These are phyloP conservation scores for Clavispora santaluciae DNA, from an alignment of 805 yeast species.

Conservation along the genomic window DNA sequence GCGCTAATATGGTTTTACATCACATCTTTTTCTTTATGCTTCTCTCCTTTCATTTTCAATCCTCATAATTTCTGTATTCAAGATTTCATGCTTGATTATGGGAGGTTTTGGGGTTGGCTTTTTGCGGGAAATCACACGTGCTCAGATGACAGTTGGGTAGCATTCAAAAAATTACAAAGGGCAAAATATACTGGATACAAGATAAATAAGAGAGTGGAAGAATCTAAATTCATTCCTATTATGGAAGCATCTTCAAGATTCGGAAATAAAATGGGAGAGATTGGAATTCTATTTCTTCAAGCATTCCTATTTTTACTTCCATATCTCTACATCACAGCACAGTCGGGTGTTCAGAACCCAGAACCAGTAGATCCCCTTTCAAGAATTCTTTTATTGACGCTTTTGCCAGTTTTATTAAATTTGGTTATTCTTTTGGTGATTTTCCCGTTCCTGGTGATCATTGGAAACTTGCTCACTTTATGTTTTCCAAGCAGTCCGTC, in stretches of 20 bases:
- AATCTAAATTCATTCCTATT: background rate
- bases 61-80: conserved; percentile 49
- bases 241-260: conserved; percentile 9
- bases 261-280: conserved; percentile 15
- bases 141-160: conserved; percentile 74
- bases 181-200: conserved; percentile 24
- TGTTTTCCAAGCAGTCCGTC: conserved; percentile 32
- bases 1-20: conserved; percentile 59
- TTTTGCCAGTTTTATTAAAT: conserved; percentile 40
- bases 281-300: conserved; percentile 15
- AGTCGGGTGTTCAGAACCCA: conserved; percentile 61
- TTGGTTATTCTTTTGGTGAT: conserved; percentile 23
- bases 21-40: conserved; percentile 41
- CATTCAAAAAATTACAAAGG: conserved; percentile 40
- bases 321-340: conserved; percentile 77
- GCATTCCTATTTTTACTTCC: conserved; percentile 45
- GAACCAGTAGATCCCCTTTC: conserved; percentile 46
- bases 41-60: conserved; percentile 50
- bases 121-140: conserved; percentile 64
- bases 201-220: conserved; percentile 3
- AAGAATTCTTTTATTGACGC: conserved; percentile 51
- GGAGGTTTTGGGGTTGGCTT: conserved; percentile 63
- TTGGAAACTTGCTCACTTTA: conserved; percentile 32
- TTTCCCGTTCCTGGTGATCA: conserved; percentile 31
- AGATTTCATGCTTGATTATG: conserved; percentile 46